phyloP scores from a whole-genome alignment of 1,284 basidiomycete genomes.

The Rugiboletus extremiorientalis region DNA sequence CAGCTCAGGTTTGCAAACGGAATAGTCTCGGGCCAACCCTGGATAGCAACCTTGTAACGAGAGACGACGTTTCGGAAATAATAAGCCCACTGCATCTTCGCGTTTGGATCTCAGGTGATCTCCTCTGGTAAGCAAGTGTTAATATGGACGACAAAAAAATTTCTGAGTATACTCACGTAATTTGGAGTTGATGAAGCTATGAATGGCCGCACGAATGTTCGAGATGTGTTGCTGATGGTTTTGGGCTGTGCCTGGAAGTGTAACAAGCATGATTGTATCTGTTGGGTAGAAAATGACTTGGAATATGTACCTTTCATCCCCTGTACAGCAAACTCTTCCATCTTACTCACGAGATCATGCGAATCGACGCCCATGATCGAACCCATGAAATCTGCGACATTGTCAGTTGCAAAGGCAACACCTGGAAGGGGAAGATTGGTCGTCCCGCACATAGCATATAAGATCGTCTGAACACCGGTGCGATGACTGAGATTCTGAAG shows the following conservation, averaged over 20 bases:
- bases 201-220: not conserved
- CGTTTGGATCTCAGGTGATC: not conserved
- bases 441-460: not conserved
- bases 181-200: not conserved
- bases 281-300: too few relatives aligned
- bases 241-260: not conserved
- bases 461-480: not conserved
- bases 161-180: not conserved
- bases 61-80: not conserved
- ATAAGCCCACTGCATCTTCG: not conserved
- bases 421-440: not conserved
- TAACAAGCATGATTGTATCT: too few relatives aligned
- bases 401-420: not conserved
- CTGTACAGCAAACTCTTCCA: not conserved
- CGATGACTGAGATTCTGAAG: not conserved
- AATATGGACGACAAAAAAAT: too few relatives aligned
- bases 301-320: not conserved
- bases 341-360: not conserved
- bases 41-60: not conserved
- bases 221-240: not conserved
- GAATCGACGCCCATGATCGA: not conserved
- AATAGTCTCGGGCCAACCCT: not conserved
- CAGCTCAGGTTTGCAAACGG: not conserved
- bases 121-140: too few relatives aligned
- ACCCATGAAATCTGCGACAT: not conserved